A percentile compares a stretch with the other conserved stretches of the same genome.
Evolutionary conservation across 305 asterid species (phyloP).

Genomic region (Fraxinus latifolia): DNA sequence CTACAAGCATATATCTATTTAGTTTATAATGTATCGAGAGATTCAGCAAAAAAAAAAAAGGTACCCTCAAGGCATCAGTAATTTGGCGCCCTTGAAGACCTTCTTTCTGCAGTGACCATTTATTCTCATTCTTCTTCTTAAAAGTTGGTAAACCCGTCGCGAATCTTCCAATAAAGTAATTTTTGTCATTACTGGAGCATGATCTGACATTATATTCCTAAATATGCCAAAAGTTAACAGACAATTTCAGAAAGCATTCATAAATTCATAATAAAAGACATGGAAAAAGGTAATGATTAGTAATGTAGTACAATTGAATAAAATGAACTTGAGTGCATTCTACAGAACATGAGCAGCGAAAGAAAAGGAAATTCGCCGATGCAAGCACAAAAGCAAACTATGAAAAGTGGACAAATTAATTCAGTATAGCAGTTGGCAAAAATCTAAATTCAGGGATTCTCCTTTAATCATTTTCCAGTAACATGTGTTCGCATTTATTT

Average conservation of each 20-base stretch:
- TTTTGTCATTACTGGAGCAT: conserved; percentile 1
- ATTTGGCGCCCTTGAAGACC: conserved; percentile 53
- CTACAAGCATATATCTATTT: background rate
- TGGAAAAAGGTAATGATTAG: background rate
- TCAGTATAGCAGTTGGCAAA: background rate
- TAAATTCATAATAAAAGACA: background rate
- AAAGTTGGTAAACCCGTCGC: conserved; percentile 38
- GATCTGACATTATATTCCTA: conserved; percentile 10
- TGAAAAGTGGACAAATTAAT: background rate
- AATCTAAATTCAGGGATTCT: conserved; percentile 7
- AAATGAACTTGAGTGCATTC: background rate
- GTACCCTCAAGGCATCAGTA: conserved; percentile 51
- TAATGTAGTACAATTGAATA: background rate
- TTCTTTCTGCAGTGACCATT: conserved; percentile 51
- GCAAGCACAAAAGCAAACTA: background rate
- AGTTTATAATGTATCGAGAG: background rate
- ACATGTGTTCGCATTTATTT: background rate
- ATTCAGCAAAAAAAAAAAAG: background rate
- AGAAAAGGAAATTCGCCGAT: background rate
- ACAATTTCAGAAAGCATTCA: background rate
- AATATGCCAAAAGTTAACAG: background rate
- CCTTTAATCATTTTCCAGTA: background rate
- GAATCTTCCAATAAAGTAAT: background rate
- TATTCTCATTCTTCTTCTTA: conserved; percentile 41
- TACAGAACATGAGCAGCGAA: background rate